These are phyloP conservation scores for Stereum hirsutum DNA, from an alignment of 1,284 basidiomycete species.

Conservation along the genomic window DNA sequence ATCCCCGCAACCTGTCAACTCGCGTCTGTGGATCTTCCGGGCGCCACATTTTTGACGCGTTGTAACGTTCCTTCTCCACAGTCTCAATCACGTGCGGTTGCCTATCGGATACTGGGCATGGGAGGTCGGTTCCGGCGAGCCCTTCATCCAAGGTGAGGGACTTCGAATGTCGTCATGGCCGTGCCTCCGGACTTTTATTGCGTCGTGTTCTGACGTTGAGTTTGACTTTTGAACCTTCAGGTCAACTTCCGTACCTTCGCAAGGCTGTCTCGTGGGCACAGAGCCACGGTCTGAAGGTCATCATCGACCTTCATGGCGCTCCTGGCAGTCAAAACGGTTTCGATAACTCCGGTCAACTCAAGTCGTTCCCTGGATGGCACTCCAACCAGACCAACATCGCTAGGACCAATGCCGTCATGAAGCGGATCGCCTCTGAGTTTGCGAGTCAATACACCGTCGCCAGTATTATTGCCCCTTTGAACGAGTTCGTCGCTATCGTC, in stretches of 20 bases:
- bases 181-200: too few species aligned
- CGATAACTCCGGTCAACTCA: constrained; percentile 79
- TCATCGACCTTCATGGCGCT: constrained; percentile 78
- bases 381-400: constrained; percentile 54
- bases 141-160: constrained; percentile 74
- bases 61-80: constrained; percentile 17
- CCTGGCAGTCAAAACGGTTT: constrained; percentile 85
- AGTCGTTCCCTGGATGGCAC: constrained; percentile 63
- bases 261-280: constrained; percentile 76
- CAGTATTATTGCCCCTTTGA: constrained; percentile 66
- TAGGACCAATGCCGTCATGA: constrained; percentile 64
- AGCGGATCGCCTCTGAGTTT: constrained; percentile 54
- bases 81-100: constrained; percentile 78
- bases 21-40: too few species aligned
- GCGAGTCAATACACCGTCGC: constrained; percentile 48
- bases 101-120: constrained; percentile 94
- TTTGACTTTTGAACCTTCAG: too few species aligned
- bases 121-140: constrained; percentile 72
- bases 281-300: constrained; percentile 70
- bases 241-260: constrained; percentile 66
- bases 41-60: constrained; percentile 1
- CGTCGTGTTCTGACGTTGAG: too few species aligned
- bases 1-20: too few species aligned
- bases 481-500: constrained; percentile 45
- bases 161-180: too few species aligned